phyloP scores from a whole-genome alignment of 371 early-diverging fungal species.

The Apophysomyces ossiformis region DNA sequence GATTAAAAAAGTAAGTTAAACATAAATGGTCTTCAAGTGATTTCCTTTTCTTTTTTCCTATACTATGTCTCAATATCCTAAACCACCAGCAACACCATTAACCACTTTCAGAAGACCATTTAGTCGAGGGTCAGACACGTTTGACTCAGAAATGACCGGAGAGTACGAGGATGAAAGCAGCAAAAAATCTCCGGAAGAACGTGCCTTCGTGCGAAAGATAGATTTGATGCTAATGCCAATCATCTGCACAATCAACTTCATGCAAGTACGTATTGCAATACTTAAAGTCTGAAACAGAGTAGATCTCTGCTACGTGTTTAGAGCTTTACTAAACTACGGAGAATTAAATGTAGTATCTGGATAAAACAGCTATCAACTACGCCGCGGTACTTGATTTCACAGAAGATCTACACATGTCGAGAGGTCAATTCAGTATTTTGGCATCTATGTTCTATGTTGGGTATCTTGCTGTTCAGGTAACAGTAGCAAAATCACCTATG shows the following conservation, averaged over 20 bases:
- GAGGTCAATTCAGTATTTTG: conserved; percentile 30
- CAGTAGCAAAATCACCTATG: no score
- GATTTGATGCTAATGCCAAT: conserved; percentile 39
- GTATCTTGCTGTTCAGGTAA: conserved; percentile 36
- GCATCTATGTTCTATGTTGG: conserved; percentile 45
- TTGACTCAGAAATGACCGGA: conserved; percentile 5
- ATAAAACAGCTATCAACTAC: conserved; percentile 38
- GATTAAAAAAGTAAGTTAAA: neutral
- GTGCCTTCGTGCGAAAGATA: conserved; percentile 41
- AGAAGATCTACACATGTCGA: conserved; percentile 28
- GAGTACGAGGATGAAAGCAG: conserved; percentile 10
- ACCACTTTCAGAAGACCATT: neutral
- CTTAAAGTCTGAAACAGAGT: no score
- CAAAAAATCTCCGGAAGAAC: conserved; percentile 39
- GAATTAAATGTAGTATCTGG: conserved; percentile 29
- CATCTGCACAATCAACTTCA: conserved; percentile 41
- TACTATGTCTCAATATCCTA: neutral
- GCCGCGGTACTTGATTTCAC: conserved; percentile 36
- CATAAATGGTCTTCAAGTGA: neutral
- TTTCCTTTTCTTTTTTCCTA: neutral
- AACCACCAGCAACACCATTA: neutral
- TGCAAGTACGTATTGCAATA: conserved; percentile 28
- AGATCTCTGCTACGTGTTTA: no score
- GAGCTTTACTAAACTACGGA: no score
- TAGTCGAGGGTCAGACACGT: neutral